Evolutionary conservation across 441 rosid species (phyloP).

Genomic region (Codiaeum variegatum): DNA sequence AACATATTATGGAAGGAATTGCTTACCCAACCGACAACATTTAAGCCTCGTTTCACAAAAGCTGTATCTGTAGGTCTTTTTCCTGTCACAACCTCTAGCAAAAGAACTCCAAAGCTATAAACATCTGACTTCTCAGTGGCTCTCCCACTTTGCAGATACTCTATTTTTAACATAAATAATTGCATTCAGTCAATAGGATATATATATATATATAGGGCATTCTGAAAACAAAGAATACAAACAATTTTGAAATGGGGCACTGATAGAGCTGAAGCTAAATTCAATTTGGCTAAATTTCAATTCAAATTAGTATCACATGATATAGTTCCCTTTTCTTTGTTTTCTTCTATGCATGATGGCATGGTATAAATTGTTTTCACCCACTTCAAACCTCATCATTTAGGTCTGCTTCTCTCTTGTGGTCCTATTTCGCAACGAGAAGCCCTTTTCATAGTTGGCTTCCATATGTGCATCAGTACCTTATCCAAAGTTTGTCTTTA

Average conservation of each 20-base stretch:
- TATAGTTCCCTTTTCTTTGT: no score
- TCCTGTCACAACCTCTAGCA: slow-evolving; percentile 86
- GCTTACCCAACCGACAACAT: slow-evolving; percentile 94
- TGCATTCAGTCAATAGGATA: slow-evolving; percentile 6
- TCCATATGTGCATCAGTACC: no score
- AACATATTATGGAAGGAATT: neutral
- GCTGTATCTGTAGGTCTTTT: slow-evolving; percentile 86
- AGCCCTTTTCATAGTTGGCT: no score
- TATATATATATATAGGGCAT: neutral
- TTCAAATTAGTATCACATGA: neutral
- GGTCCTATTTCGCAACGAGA: no score
- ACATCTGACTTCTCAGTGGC: slow-evolving; percentile 96
- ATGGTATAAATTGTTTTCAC: no score
- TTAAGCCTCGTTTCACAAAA: slow-evolving; percentile 75
- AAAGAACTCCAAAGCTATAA: slow-evolving; percentile 94
- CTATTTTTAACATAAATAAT: slow-evolving; percentile 33
- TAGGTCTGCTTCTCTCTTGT: no score
- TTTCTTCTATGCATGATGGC: no score
- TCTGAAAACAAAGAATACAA: neutral
- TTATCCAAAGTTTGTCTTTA: no score
- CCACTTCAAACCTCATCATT: no score
- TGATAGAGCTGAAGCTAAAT: neutral
- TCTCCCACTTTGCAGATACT: slow-evolving; percentile 89
- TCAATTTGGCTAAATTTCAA: neutral
- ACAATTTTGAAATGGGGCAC: neutral